Conservation (phyloP, 2,329 filamentous ascomycete genomes). For the Diaporthe longicolla region DNA sequence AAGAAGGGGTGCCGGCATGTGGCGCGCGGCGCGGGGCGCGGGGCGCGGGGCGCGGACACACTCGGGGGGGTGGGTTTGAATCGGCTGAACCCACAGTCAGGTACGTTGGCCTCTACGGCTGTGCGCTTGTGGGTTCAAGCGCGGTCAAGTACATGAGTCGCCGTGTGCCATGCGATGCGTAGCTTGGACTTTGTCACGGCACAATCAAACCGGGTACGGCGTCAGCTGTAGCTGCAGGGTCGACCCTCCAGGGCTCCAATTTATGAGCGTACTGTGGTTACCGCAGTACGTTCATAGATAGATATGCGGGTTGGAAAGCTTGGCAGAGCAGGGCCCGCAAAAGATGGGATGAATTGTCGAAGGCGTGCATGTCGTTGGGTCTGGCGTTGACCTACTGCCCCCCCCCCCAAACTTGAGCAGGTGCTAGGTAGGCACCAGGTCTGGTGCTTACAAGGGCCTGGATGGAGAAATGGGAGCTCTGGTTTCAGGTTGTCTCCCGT, state of each 20-base stretch:
- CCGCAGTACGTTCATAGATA: neutral
- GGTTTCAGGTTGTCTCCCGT: constrained; percentile 18
- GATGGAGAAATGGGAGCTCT: neutral
- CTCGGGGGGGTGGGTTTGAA: neutral
- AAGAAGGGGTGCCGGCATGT: neutral
- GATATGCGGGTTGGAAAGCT: constrained; percentile 18
- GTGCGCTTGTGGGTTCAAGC: neutral
- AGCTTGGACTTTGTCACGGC: neutral
- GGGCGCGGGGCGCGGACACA: constrained; percentile 17
- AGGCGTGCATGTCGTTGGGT: neutral
- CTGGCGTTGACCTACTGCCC: no score
- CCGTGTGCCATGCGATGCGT: neutral
- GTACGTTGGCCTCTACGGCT: neutral
- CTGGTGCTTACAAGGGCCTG: neutral
- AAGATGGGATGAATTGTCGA: constrained; percentile 2
- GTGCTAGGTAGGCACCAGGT: neutral
- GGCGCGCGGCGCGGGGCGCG: constrained; percentile 10
- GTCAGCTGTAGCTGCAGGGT: constrained; percentile 1
- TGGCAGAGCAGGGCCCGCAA: constrained; percentile 24
- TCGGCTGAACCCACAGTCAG: neutral
- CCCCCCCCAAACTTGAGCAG: no score
- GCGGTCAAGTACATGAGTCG: constrained; percentile 14
- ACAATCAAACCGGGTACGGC: neutral
- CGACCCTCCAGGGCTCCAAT: neutral
- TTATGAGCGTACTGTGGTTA: neutral